Evolutionary conservation across 768 basidiomycete genomes (phyloP), one percentile per base, ranked within the genome.

Genomic region (Boletellus ananiceps): DNA sequence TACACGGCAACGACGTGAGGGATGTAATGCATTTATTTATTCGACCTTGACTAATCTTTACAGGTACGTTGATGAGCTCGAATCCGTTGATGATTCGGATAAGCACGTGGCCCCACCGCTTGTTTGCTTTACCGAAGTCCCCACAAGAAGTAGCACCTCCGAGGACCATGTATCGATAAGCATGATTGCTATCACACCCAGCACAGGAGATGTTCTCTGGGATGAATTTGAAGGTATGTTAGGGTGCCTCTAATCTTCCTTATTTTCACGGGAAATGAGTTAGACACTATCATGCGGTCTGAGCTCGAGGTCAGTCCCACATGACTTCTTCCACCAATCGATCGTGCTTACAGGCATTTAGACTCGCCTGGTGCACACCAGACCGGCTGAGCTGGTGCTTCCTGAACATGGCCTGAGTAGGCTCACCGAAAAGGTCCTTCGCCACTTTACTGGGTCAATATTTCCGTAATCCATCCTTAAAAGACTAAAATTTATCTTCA

Each of bases 131-230:
- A 83, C 88, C 40, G 86, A 93, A 57, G 41, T 48, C 33, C 42
- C 52, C 2, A 27, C 54, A 57, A 47, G 36, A 8, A 23, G 65
- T 2, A 44, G 44, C 23, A 25, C 43, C 27, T 44, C 41, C 14
- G 61, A 55, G 21, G 65, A 59, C 5, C 58, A 75, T 44, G 76
- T 81, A 4, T 69, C 59, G 1, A 75, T 97, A 35, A 84, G 84
- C 8, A 73, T 97, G 67, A 75, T 97, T 31, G 79, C 81, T 14
- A 82, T 96, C 14, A 82, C 83, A 49, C 90, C 93, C 1, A 83
- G 83, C 40, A 96, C 93, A 0, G 95, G 95, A 1, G 94, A 96
- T 56, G 86, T 99, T 3, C 71, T 92, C 2, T 98, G 91, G 82
- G 95, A 99, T 60, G 82, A 89, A 47, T 95, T 94, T 60, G 76